Evolutionary conservation across 2,329 filamentous ascomycete genomes (phyloP).

Genomic region (Ceratocystis smalleyi): DNA sequence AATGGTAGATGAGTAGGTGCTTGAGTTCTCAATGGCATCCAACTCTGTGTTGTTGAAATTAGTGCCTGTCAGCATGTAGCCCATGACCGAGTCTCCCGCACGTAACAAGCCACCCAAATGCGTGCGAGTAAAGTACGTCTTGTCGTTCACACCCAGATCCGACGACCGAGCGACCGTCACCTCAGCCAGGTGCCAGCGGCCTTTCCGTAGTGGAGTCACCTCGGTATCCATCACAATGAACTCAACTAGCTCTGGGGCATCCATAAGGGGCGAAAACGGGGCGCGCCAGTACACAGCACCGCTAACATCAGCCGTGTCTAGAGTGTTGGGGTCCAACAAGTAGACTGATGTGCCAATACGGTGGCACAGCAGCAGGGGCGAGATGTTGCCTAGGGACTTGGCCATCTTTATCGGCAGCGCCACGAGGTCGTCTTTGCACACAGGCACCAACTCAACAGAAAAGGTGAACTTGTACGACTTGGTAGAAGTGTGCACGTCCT

Average conservation of each 20-base stretch:
- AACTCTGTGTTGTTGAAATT: conserved; percentile 86
- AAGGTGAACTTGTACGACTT: conserved; percentile 93
- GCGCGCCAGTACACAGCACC: conserved; percentile 77
- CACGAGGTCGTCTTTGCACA: conserved; percentile 96
- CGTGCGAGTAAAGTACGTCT: conserved; percentile 76
- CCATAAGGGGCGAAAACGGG: conserved; percentile 70
- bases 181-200: conserved; percentile 73
- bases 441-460: conserved; percentile 76
- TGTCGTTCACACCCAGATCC: conserved; percentile 75
- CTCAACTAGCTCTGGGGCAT: conserved; percentile 72
- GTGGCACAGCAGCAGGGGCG: conserved; percentile 71
- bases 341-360: conserved; percentile 81
- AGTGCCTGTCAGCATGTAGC: conserved; percentile 76
- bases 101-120: conserved; percentile 77
- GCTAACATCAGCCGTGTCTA: conserved; percentile 78
- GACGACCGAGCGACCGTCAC: conserved; percentile 74
- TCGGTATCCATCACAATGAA: conserved; percentile 95
- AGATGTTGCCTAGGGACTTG: conserved; percentile 74
- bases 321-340: conserved; percentile 74
- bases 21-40: conserved; percentile 65
- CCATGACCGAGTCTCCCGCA: conserved; percentile 81
- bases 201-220: conserved; percentile 55
- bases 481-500: conserved; percentile 77
- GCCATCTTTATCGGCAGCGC: conserved; percentile 80
- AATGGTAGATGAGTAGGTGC: conserved; percentile 60